Conservation (phyloP, 306 rosid species). For the Betula pendula region DNA sequence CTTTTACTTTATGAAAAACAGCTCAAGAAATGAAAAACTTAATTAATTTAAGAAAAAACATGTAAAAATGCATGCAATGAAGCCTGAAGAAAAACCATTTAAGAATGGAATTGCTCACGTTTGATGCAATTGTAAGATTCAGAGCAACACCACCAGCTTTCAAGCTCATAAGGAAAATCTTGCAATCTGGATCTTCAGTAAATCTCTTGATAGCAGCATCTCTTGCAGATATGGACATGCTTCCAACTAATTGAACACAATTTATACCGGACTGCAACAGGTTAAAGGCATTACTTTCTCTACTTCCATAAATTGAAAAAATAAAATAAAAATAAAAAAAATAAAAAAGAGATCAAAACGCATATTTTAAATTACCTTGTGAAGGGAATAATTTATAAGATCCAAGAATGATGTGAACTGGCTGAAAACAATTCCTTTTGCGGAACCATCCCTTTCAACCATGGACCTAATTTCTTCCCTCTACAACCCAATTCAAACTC, state of each 20-base stretch:
- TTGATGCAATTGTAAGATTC: constrained; percentile 87
- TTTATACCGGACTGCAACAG: constrained; percentile 72
- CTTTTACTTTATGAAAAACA: background rate
- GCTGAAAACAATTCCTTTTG: constrained; percentile 91
- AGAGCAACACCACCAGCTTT: constrained; percentile 98
- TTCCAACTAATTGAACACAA: constrained; percentile 83
- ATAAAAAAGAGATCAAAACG: background rate
- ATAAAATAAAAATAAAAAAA: no score
- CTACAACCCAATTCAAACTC: constrained; percentile 42
- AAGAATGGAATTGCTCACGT: constrained; percentile 51
- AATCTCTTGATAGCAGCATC: constrained; percentile 73
- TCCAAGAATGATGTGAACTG: constrained; percentile 97
- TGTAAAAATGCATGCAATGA: background rate
- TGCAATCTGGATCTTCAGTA: constrained; percentile 79
- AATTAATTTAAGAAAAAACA: background rate
- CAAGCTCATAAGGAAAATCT: constrained; percentile 94
- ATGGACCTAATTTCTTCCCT: constrained; percentile 92
- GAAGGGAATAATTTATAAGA: constrained; percentile 75
- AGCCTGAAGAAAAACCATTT: background rate
- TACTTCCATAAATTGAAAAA: constrained; percentile 7
- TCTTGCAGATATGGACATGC: constrained; percentile 78
- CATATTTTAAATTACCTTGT: constrained; percentile 48
- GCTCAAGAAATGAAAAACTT: background rate
- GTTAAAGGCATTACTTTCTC: constrained; percentile 23
- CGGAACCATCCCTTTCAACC: constrained; percentile 95